These are phyloP conservation scores for Malus sieversii DNA, from an alignment of 306 rosid genomes.

Conservation along the genomic window DNA sequence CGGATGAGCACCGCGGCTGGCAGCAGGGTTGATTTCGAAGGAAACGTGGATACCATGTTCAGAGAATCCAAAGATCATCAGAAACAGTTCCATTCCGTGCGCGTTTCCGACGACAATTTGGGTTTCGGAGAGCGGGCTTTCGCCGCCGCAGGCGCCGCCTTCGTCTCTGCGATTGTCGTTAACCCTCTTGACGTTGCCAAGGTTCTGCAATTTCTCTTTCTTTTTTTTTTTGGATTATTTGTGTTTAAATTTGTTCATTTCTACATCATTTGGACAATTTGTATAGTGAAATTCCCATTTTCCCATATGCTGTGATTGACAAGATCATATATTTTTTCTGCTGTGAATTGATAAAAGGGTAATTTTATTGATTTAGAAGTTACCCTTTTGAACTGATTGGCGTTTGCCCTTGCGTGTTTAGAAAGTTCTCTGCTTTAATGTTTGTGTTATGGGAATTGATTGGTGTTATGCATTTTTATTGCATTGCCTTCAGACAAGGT, in stretches of 20 bases:
- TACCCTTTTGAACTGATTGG: neutral
- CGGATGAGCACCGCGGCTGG: conserved; percentile 40
- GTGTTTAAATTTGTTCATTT: neutral
- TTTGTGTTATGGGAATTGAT: conserved; percentile 1
- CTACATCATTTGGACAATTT: neutral
- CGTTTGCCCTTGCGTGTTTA: neutral
- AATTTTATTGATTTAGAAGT: neutral
- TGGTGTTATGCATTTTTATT: conserved; percentile 6
- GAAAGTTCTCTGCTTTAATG: neutral
- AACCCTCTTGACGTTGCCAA: conserved; percentile 94
- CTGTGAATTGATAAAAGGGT: neutral
- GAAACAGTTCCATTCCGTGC: neutral
- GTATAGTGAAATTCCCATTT: neutral
- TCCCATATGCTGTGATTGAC: neutral
- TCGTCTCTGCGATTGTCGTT: conserved; percentile 69
- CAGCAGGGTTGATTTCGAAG: conserved; percentile 32
- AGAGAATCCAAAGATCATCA: neutral
- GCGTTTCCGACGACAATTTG: conserved; percentile 39
- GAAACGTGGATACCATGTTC: conserved; percentile 22
- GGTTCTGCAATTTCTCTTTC: conserved; percentile 20
- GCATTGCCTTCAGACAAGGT: conserved; percentile 60
- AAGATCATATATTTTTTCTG: neutral
- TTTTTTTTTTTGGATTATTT: neutral
- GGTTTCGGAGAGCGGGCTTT: conserved; percentile 52
- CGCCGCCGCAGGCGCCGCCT: conserved; percentile 80